These are phyloP conservation scores for Cryphonectria carpinicola DNA, from an alignment of 2,329 filamentous ascomycete species.

Conservation along the genomic window DNA sequence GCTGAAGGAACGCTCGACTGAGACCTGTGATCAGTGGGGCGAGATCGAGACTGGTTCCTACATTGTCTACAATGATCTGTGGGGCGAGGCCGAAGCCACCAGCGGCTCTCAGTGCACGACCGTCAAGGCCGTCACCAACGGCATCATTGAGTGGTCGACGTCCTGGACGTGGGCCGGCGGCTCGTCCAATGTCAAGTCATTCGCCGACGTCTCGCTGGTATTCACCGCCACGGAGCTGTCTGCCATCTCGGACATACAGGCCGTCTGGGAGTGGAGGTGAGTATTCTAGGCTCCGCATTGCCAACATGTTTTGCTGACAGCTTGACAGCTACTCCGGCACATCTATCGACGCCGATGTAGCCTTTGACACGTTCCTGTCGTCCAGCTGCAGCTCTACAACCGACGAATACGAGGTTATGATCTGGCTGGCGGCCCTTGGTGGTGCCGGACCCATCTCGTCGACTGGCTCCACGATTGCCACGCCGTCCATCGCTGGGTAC, in stretches of 20 bases:
- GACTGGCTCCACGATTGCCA: constrained; percentile 56
- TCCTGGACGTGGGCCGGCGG: constrained; percentile 49
- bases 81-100: constrained; percentile 45
- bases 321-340: constrained; percentile 39
- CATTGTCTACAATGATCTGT: constrained; percentile 57
- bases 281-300: constrained; percentile 16
- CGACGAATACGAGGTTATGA: constrained; percentile 65
- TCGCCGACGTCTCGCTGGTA: constrained; percentile 46
- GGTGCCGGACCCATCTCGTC: constrained; percentile 61
- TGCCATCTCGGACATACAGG: constrained; percentile 40
- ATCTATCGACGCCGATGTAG: constrained; percentile 55
- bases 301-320: background rate
- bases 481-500: constrained; percentile 54
- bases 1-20: constrained; percentile 17
- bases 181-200: constrained; percentile 48
- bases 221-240: constrained; percentile 39
- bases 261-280: constrained; percentile 44
- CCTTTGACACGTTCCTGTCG: constrained; percentile 64
- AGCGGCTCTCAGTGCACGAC: constrained; percentile 48
- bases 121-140: constrained; percentile 41
- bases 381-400: constrained; percentile 44
- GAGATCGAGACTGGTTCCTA: constrained; percentile 34
- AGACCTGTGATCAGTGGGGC: constrained; percentile 20
- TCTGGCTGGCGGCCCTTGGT: constrained; percentile 63
- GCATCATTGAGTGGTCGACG: constrained; percentile 46